Percentiles rank a stretch among this genome's conserved stretches.
Evolutionary conservation across 352 stramenopile genomes (phyloP).

Genomic region (Phytophthora hibernalis): DNA sequence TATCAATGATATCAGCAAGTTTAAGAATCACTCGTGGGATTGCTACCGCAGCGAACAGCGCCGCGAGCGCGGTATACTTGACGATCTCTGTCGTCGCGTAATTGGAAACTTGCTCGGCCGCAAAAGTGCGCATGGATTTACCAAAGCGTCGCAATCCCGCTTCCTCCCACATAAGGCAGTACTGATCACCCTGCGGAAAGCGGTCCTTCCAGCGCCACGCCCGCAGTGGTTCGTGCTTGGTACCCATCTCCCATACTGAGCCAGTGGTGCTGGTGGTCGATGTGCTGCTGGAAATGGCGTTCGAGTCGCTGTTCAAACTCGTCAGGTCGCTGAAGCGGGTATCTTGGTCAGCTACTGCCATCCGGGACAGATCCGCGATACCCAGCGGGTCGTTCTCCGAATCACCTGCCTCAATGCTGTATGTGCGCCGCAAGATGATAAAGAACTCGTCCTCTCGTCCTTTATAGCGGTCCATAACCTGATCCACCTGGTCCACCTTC

Average conservation of each 20-base stretch:
- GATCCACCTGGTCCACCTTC: slow-evolving; percentile 84
- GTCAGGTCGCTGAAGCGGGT: slow-evolving; percentile 37
- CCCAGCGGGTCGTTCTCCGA: slow-evolving; percentile 57
- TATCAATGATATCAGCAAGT: slow-evolving; percentile 83
- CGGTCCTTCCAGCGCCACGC: slow-evolving; percentile 88
- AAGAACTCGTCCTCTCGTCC: slow-evolving; percentile 89
- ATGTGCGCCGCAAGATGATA: slow-evolving; percentile 67
- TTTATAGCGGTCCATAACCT: slow-evolving; percentile 83
- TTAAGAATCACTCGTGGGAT: slow-evolving; percentile 77
- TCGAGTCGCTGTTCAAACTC: slow-evolving; percentile 46
- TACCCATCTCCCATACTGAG: slow-evolving; percentile 42
- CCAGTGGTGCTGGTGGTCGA: slow-evolving; percentile 14
- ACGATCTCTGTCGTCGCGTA: slow-evolving; percentile 82
- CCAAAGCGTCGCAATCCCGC: slow-evolving; percentile 73
- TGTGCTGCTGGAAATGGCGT: slow-evolving; percentile 38
- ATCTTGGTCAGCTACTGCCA: slow-evolving; percentile 36
- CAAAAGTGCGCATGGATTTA: slow-evolving; percentile 84
- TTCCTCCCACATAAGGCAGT: slow-evolving; percentile 85
- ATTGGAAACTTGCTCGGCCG: slow-evolving; percentile 64
- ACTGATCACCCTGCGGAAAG: slow-evolving; percentile 84
- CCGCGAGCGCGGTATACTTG: slow-evolving; percentile 75
- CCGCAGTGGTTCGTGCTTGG: slow-evolving; percentile 48
- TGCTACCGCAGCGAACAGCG: slow-evolving; percentile 77
- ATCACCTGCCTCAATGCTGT: slow-evolving; percentile 49
- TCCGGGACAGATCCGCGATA: slow-evolving; percentile 41